phyloP scores from a whole-genome alignment of 768 basidiomycete species.

The Amanita exitialis region DNA sequence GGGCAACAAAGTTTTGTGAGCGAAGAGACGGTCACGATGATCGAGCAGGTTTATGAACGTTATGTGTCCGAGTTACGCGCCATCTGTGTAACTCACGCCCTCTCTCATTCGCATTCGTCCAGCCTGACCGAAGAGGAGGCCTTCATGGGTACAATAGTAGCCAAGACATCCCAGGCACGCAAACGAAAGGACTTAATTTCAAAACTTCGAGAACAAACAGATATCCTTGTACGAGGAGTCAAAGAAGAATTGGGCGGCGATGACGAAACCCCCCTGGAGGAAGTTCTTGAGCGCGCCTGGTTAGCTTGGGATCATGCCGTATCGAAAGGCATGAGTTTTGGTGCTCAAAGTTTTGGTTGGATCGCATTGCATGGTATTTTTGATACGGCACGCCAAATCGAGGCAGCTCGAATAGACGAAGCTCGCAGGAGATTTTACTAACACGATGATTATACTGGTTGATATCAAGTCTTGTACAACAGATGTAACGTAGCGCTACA shows the following conservation, averaged over 20 bases:
- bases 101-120: constrained; percentile 30
- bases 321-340: constrained; percentile 31
- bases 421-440: constrained; percentile 12
- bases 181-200: constrained; percentile 43
- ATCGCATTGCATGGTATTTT: constrained; percentile 48
- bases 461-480: constrained; percentile 1
- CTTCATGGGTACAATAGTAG: constrained; percentile 54
- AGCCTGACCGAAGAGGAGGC: constrained; percentile 55
- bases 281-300: constrained; percentile 41
- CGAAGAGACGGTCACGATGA: constrained; percentile 16
- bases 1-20: constrained; percentile 13
- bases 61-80: constrained; percentile 38
- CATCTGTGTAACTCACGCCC: constrained; percentile 36
- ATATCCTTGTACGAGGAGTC: constrained; percentile 38
- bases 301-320: constrained; percentile 36
- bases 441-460: background rate
- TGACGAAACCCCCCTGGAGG: constrained; percentile 26
- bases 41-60: constrained; percentile 22
- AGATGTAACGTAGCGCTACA: constrained; percentile 2
- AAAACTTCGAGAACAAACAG: constrained; percentile 44
- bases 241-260: constrained; percentile 42
- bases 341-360: constrained; percentile 55
- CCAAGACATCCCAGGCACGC: constrained; percentile 49
- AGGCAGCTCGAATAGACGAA: constrained; percentile 20
- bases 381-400: constrained; percentile 38